Base-by-base conservation (phyloP, 2,329 filamentous ascomycete genomes). In the Sporothrix protearum region DNA sequence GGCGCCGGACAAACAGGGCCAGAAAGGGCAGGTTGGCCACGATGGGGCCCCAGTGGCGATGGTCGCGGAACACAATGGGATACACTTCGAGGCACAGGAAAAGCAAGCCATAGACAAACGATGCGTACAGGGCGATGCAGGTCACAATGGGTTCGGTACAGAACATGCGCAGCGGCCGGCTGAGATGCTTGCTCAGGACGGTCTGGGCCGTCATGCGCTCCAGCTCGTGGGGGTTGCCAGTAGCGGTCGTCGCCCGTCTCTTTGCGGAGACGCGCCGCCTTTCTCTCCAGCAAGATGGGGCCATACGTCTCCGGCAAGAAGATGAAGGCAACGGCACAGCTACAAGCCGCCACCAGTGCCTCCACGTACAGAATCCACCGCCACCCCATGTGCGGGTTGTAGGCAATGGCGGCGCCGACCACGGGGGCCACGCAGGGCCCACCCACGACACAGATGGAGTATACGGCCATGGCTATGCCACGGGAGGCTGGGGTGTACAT, bases 121-220 rank as follows among this genome's bases (percentile, higher is more conserved):
- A 85, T 68, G 86, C 82, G 72, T 87, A 88, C 0, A n/a, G 78
- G 74, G 6, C 78, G 71, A 49, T 73, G 71, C 10, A 76, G 72
- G 51, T 75, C 68, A 94, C 91, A 66, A 95, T 91, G 63, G 90
- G 89, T 77, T 96, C 92, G 53, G 86, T 89, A 70, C 87, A 68
- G 59, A 91, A 83, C 92, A 95, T 94, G 30, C 89, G 85, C 6
- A 94, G 79, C 0, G 92, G 92, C 0, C 92, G 83, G 1, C 88
- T 89, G 42, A 94, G 81, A 0, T 93, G 89, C 39, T 91, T 87
- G 1, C 86, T 88, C 14, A 89, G 78, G 70, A 92, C 84, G 74
- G 91, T 86, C 42, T 81, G 83, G 49, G 86, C 71, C 70, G 89
- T 80, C 33, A 86, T 83, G 70, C 85, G 82, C 76, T 92, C 88